Conservation (phyloP, 2,329 filamentous ascomycete genomes). For the Coniosporium tulheliwenetii region DNA sequence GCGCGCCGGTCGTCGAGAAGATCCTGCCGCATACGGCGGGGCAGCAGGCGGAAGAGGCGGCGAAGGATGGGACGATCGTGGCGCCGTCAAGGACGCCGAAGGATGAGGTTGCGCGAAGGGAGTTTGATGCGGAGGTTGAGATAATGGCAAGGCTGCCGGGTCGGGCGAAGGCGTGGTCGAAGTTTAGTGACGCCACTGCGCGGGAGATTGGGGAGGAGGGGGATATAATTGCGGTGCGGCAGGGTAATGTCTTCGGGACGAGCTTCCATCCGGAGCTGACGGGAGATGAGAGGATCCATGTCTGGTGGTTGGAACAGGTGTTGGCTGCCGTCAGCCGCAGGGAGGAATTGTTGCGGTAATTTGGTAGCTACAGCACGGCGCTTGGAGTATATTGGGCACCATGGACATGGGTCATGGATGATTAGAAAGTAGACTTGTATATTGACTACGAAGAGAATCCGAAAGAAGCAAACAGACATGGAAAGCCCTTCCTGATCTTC, state of each 20-base stretch:
- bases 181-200: slow-evolving; percentile 27
- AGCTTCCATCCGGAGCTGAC: slow-evolving; percentile 96
- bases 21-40: slow-evolving; percentile 40
- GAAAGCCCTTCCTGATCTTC: neutral
- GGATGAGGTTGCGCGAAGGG: slow-evolving; percentile 26
- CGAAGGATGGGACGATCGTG: slow-evolving; percentile 35
- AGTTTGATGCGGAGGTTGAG: slow-evolving; percentile 35
- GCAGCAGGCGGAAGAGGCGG: slow-evolving; percentile 33
- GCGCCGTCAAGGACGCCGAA: slow-evolving; percentile 38
- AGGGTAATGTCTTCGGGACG: slow-evolving; percentile 84
- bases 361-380: too few relatives aligned
- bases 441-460: too few relatives aligned
- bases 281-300: slow-evolving; percentile 71
- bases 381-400: too few relatives aligned
- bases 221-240: slow-evolving; percentile 76
- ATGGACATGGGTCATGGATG: too few relatives aligned
- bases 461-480: too few relatives aligned
- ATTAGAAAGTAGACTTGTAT: too few relatives aligned
- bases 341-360: neutral
- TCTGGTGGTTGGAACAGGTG: slow-evolving; percentile 80
- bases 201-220: slow-evolving; percentile 35
- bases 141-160: slow-evolving; percentile 42
- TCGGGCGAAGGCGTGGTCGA: slow-evolving; percentile 31
- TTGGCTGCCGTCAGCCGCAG: slow-evolving; percentile 5
- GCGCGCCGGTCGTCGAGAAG: slow-evolving; percentile 83